Base-by-base conservation (phyloP, 1,139 yeast species). In the Debaryomyces psychrophilus region DNA sequence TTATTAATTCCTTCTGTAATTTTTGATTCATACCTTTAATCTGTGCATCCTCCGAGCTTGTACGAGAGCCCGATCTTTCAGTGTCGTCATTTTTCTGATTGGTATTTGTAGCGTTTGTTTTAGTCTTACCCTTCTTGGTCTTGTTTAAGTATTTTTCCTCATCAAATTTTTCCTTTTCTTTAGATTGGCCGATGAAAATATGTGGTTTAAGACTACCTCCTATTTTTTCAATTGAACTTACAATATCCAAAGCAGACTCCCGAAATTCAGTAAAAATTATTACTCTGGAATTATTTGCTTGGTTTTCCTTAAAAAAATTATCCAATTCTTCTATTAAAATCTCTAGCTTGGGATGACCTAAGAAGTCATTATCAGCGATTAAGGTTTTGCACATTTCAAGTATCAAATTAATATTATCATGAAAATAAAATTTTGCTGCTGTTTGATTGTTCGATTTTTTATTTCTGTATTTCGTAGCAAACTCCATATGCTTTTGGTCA, bases 251-350 rank as follows among this genome's bases (percentile, higher is more conserved):
- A 0, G 98, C 98, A 4, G 96, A 86, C 51, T 88, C 95, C 59
- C 99, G 77, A 51, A 82, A 80, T 59, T 90, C 97, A 0, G 96
- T 88, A 61, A 93, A 93, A 0, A 93, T 77, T 43, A 93, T 93
- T 1, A 86, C 95, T 52, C 89, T 79, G 1, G 96, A 87, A 43
- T 77, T 75, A 5, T 61, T 59, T 44, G 38, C 59, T 15, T 62
- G 60, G 0, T 67, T 60, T 8, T 66, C 60, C 4, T 65, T 58
- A 48, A 86, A 83, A 58, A 89, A 90, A 2, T 64, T 65, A 1
- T 65, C 59, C 36, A 90, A 62, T 54, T 87, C 87, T 8, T 78
- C 78, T 36, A 82, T 69, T 42, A 89, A 60, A 37, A 78, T 74
- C 43, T 79, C 82, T 29, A 92, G 68, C 58, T 93, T 93, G 1